Base-by-base conservation (phyloP, 202 grass and related monocot species). In the Zoysia matrella region DNA sequence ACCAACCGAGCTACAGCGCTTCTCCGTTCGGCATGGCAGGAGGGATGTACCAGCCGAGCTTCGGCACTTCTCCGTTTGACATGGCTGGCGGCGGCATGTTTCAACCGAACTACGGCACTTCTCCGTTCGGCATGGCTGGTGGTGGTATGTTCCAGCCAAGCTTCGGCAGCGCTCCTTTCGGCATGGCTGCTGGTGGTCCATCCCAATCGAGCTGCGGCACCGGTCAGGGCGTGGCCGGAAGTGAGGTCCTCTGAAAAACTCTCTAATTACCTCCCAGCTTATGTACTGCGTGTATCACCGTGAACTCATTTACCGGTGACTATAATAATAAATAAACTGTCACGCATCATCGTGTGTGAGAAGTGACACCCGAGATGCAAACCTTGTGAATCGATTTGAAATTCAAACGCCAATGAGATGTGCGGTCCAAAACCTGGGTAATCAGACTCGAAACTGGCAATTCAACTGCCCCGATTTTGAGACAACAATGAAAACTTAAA, bases 261-360 rank as follows among this genome's bases (percentile, higher is more conserved):
- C 22, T 30, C 22, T 30, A 30, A 30, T 30, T 30, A 30, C 22
- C 22, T 30, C 22, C 22, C 22, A 30, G 22, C 22, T 30, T 30
- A 30, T 30, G 22, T 30, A 30, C 22, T 30, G 22, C 22, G 22
- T 30, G 22, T 30, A 30, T 30, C 22, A 30, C 22, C 22, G 22
- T 30, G 22, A 30, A 30, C 22, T 30, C 22, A 30, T 30, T 30
- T 30, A 30, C 22, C 22, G 22, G 22, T 30, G 22, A 30, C 22
- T 30, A 30, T 30, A 30, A 30, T 30, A 30, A 30, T 30, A 30
- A 30, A 30, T 30, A 30, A 30, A 30, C 22, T 30, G 22, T 30
- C 22, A 30, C 22, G 22, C 22, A 30, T 30, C 22, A 30, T 75
- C 72, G 46, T 81, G 39, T 75, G 65, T 76, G 47, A 67, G 13